phyloP scores from a whole-genome alignment of 768 basidiomycete species.

The Agrocybe praecox region DNA sequence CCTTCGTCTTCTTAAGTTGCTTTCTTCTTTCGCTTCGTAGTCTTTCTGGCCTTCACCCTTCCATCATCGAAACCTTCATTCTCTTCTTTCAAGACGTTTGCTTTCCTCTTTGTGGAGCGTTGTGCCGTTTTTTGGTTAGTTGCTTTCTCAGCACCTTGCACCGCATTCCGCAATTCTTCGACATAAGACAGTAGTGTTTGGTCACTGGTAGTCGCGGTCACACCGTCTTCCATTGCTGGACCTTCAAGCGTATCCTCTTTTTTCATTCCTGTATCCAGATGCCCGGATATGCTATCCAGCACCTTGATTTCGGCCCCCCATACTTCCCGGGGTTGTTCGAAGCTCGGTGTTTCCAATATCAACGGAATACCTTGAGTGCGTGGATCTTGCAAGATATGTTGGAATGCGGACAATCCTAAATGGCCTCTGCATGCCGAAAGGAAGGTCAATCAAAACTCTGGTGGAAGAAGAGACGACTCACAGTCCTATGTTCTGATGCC shows the following conservation, averaged over 20 bases:
- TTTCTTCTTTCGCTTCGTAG: too few species aligned
- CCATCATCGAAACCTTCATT: background rate
- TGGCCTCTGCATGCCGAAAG: conserved; percentile 50
- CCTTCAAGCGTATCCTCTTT: too few species aligned
- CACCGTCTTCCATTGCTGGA: too few species aligned
- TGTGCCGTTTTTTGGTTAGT: background rate
- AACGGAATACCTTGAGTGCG: conserved; percentile 73
- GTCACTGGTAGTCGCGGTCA: too few species aligned
- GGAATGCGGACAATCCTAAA: conserved; percentile 64
- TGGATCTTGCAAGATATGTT: conserved; percentile 66
- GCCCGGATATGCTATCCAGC: conserved; percentile 46
- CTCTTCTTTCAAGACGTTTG: conserved; percentile 4
- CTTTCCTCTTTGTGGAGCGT: conserved; percentile 17
- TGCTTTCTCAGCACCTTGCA: conserved; percentile 16
- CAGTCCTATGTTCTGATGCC: conserved; percentile 87
- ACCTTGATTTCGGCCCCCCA: conserved; percentile 78
- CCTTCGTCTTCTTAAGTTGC: too few species aligned
- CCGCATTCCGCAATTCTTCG: conserved; percentile 15
- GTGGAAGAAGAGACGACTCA: conserved; percentile 35
- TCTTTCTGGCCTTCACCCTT: too few species aligned
- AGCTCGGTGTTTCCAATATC: conserved; percentile 80
- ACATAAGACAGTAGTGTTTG: conserved; percentile 4
- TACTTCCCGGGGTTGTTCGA: conserved; percentile 58
- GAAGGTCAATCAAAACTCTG: background rate
- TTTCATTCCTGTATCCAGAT: too few species aligned